Percentiles rank a stretch among this genome's conserved stretches.
These are phyloP conservation scores for Wallacemonas sp. DNA, from an alignment of 208 protist species.

Conservation along the genomic window DNA sequence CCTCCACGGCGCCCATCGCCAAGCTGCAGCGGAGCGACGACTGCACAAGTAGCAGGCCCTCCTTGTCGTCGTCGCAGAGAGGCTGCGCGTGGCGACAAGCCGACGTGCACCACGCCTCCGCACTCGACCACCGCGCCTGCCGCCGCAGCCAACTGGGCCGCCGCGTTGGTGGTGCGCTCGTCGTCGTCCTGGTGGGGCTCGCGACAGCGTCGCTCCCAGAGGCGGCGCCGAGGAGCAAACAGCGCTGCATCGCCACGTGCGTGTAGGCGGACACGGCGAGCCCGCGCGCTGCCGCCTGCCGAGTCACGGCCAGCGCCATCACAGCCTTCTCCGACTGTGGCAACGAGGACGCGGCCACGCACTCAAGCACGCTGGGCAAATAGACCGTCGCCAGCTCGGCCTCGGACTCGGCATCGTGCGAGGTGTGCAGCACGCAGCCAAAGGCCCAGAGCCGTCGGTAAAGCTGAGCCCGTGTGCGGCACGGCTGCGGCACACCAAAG, in stretches of 20 bases:
- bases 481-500: not conserved
- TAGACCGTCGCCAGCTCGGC: too few relatives aligned
- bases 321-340: conserved; percentile 6
- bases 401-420: too few relatives aligned
- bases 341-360: not conserved
- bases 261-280: not conserved
- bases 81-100: not conserved
- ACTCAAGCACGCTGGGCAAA: not conserved
- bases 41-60: not conserved
- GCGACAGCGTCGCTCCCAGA: too few relatives aligned
- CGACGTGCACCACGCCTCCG: not conserved
- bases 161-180: not conserved
- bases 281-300: not conserved
- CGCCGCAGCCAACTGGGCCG: not conserved
- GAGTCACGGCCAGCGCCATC: not conserved
- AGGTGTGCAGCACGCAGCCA: not conserved
- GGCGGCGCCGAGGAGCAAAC: not conserved
- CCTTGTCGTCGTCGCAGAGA: not conserved
- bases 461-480: not conserved
- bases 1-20: not conserved
- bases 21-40: conserved; percentile 11
- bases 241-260: conserved; percentile 12
- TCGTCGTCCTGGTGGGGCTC: too few relatives aligned
- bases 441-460: conserved; percentile 1
- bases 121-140: not conserved